Conservation (phyloP, 2,329 filamentous ascomycete genomes). For the Drechslera avenae region DNA sequence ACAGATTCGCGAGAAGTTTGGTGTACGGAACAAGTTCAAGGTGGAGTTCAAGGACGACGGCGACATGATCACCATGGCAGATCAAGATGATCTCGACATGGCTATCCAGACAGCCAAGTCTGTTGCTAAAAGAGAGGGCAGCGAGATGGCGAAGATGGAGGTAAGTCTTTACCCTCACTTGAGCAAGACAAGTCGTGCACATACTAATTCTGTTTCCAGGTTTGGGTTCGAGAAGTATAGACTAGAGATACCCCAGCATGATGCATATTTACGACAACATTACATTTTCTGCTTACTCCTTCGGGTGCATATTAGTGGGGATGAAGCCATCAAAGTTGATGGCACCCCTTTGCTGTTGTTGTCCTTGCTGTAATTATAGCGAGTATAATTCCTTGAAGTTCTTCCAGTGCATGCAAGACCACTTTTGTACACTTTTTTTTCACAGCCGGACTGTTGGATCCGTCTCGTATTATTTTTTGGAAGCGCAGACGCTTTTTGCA, state of each 20-base stretch:
- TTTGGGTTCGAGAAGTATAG: slow-evolving; percentile 54
- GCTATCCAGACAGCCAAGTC: slow-evolving; percentile 72
- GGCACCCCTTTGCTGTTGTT: slow-evolving; percentile 14
- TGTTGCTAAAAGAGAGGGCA: slow-evolving; percentile 71
- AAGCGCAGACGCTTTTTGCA: too few species aligned
- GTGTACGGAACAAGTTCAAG: slow-evolving; percentile 76
- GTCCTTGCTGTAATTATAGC: slow-evolving; percentile 40
- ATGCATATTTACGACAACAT: slow-evolving; percentile 29
- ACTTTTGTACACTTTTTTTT: too few species aligned
- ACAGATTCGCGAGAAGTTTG: slow-evolving; percentile 86
- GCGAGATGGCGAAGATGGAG: slow-evolving; percentile 93
- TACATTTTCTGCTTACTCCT: slow-evolving; percentile 16
- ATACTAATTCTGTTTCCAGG: slow-evolving; percentile 51
- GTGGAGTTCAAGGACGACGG: slow-evolving; percentile 88
- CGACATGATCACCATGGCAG: slow-evolving; percentile 96
- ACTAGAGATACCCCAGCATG: slow-evolving; percentile 48
- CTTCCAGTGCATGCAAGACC: too few species aligned
- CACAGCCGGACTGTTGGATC: slow-evolving; percentile 47
- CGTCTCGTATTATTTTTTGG: slow-evolving; percentile 18
- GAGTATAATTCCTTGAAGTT: slow-evolving; percentile 26
- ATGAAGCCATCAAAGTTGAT: too few species aligned
- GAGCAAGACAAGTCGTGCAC: background rate
- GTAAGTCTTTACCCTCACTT: slow-evolving; percentile 61
- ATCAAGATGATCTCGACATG: slow-evolving; percentile 95
- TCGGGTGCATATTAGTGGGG: slow-evolving; percentile 13